Base-by-base conservation (phyloP, 2,329 filamentous ascomycete species). In the Exophiala xenobiotica region DNA sequence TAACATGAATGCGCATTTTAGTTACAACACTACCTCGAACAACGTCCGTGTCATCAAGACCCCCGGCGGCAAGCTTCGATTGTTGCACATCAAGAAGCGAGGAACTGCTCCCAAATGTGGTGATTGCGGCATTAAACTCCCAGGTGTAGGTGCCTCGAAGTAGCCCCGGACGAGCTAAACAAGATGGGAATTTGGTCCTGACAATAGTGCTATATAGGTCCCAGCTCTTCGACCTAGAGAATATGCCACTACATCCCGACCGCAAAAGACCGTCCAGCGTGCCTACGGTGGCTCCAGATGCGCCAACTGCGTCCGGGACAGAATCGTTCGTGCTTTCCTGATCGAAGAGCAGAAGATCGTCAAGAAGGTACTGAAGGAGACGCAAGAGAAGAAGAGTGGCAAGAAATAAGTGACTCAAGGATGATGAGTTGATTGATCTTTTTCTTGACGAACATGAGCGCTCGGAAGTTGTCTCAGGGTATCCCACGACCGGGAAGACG, bases 331-430 rank as follows among this genome's bases (percentile, higher is more conserved):
- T 68, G 93, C 93, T 62, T 99, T 99, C 87, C 80, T 99, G 75
- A 97, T 99, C 65, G 95, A 99, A 83, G 93, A 99, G 86, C 93
- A 99, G 84, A 99, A 99, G 89, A 97, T 99, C 69, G 93, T 99
- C 78, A 99, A 99, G 90, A 99, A 99, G 89, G 93, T 99, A 70
- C 85, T 97, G 75, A 96, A 96, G 88, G 92, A 97, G 83, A 84
- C 82, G 61, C 89, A 95, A 80, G 87, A 89, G 81, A 87, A 77
- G 70, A 74, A 79, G 68, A 84, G 80, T 76, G 53, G 57, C 35
- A 83, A 83, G 80, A 83, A 83, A 79, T 83, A 57, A 52, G 43
- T 24, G 31, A 18, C 16, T 11, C 14, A 12, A 14, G n/a, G n/a
- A n/a, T 14, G 22, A 47, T 8, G 18, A 27, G 39, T 16, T 38